phyloP scores from a whole-genome alignment of 441 rosid species.

The Pelargonium citronellum region DNA sequence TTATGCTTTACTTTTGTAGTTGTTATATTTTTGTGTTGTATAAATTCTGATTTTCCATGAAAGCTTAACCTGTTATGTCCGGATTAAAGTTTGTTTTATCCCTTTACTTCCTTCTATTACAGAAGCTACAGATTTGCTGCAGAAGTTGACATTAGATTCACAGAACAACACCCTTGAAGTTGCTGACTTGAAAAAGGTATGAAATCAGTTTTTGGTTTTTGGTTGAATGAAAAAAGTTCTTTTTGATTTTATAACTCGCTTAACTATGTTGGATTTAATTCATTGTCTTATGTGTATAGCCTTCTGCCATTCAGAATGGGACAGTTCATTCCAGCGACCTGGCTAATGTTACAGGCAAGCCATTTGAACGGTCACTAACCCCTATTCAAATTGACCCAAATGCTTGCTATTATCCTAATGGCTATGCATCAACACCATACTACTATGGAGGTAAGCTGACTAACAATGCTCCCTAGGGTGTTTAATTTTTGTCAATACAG shows the following conservation, averaged over 20 bases:
- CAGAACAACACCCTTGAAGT: conserved; percentile 58
- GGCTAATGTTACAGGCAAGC: conserved; percentile 49
- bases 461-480: no score
- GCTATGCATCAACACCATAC: conserved; percentile 37
- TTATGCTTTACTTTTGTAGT: no score
- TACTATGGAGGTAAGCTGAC: conserved; percentile 42
- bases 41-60: background rate
- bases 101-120: conserved; percentile 39
- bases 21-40: no score
- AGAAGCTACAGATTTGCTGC: conserved; percentile 83
- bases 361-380: conserved; percentile 50
- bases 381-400: conserved; percentile 52
- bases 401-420: conserved; percentile 50
- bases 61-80: background rate
- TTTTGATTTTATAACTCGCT: background rate
- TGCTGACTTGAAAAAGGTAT: conserved; percentile 80
- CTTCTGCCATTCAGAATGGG: conserved; percentile 54
- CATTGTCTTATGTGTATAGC: conserved; percentile 23
- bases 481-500: no score
- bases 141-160: conserved; percentile 64
- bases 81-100: conserved; percentile 12
- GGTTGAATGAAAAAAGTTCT: background rate
- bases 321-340: conserved; percentile 34
- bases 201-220: background rate
- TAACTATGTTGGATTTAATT: background rate